Conservation (phyloP, 257 asterid genomes). For the Catharanthus roseus region DNA sequence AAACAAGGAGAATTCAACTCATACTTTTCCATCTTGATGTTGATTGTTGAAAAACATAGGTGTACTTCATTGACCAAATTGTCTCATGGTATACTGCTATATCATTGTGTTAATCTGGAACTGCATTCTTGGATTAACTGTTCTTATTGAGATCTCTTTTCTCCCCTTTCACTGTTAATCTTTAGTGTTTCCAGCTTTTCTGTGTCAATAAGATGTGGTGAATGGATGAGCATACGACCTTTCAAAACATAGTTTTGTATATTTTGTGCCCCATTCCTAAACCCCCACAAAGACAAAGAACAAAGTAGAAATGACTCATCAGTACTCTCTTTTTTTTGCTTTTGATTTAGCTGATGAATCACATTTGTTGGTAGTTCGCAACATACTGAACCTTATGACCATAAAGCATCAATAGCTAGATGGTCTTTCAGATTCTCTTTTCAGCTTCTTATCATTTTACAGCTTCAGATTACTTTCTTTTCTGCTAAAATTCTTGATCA, state of each 20-base stretch:
- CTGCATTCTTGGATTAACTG: no score
- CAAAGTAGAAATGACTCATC: no score
- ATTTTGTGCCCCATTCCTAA: no score
- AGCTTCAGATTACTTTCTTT: not conserved
- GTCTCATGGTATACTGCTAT: not conserved
- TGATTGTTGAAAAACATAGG: not conserved
- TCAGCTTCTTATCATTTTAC: not conserved
- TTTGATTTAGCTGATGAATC: not conserved
- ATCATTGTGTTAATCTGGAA: not conserved
- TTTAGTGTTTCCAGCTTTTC: not conserved
- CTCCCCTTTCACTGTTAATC: not conserved
- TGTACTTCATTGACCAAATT: not conserved
- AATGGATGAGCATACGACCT: no score
- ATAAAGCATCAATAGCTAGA: not conserved
- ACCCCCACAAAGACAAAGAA: no score
- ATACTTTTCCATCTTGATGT: not conserved
- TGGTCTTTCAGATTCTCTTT: not conserved
- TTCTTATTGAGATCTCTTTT: not conserved
- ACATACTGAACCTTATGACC: not conserved
- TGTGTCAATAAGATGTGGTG: no score
- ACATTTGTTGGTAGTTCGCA: not conserved
- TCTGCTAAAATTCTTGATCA: not conserved
- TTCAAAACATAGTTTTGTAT: no score
- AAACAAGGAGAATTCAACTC: not conserved
- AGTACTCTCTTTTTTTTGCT: no score